Conservation (phyloP, 176 grass and related monocot genomes). For the Musa beccarii region DNA sequence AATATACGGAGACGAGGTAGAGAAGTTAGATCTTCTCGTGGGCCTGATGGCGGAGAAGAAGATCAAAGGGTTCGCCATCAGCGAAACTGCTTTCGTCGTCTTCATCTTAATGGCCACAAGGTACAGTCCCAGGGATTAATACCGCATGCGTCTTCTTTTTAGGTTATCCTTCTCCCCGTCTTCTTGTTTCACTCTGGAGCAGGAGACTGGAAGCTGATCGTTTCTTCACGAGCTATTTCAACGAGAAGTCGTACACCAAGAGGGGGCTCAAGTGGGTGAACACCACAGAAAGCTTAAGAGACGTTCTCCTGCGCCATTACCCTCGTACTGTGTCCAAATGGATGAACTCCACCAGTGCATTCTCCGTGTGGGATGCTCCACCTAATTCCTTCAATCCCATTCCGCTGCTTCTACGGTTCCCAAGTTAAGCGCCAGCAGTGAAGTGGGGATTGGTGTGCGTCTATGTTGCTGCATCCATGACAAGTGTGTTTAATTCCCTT, state of each 20-base stretch:
- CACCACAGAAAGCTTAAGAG: conserved; percentile 41
- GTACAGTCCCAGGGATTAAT: conserved; percentile 23
- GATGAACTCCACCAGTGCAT: conserved; percentile 57
- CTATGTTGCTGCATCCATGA: too few relatives aligned
- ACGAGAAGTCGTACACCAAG: conserved; percentile 54
- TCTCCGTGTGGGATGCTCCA: conserved; percentile 31
- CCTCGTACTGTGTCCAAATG: conserved; percentile 33
- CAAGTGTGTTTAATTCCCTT: too few relatives aligned
- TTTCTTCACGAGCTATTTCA: conserved; percentile 51
- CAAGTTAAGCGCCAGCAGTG: neutral
- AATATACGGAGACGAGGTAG: conserved; percentile 49
- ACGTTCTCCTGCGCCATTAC: conserved; percentile 44
- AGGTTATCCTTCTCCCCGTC: conserved; percentile 7
- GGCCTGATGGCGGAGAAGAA: conserved; percentile 65
- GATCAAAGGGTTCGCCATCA: conserved; percentile 58
- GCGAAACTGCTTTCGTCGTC: conserved; percentile 56
- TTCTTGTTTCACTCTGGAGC: conserved; percentile 12
- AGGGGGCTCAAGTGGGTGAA: conserved; percentile 44
- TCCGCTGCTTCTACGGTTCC: conserved; percentile 7
- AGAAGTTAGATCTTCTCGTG: conserved; percentile 59
- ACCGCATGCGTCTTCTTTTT: neutral
- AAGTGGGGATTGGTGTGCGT: too few relatives aligned
- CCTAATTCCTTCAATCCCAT: conserved; percentile 18
- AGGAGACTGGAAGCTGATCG: conserved; percentile 57
- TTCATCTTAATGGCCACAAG: conserved; percentile 53